Evolutionary conservation across 1,284 basidiomycete genomes (phyloP), one percentile per base, ranked within the genome.

Genomic region (Papiliotrema flavescens): DNA sequence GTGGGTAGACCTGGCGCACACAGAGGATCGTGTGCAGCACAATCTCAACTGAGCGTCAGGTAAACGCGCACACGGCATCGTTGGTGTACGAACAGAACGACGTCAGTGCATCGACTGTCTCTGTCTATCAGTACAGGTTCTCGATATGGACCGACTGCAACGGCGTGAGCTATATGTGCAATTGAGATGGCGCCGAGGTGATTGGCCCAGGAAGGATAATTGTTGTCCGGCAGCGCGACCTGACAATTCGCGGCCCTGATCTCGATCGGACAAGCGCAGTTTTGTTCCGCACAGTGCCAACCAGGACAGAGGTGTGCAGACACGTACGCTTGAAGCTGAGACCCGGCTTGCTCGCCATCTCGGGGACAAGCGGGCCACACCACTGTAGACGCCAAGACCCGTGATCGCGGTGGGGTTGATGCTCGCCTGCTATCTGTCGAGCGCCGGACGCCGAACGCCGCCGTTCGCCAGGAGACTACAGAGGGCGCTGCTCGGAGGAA

Each of bases 11-110:
- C 59, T 87, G 85, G 23, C 94, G 86, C 23, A 93, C 84, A 67
- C 90, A 95, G 1, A 98, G 81, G 56, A 98, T 89, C 1, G 87
- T 88, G 71, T 97, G 93, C 55, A 96, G 85, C 1, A 90, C 88
- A 23, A 94, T 88, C 73, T 98, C 94, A 64, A 98, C 91, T 94
- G 51, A 19, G 20, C n/a, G 15, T 22, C 39, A 36, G 17, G 13
- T n/a, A n/a, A 15, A 39, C n/a, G 5, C 23, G 8, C 5, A 6
- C 15, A 40, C 17, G 34, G 45, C 36, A 22, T 35, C 34, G 23
- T n/a, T 24, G 20, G 5, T n/a, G 1, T 39, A 58, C 69, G 26
- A 48, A 74, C 72, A 59, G 53, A 73, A 70, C 0, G 71, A 70
- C 7, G 70, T 62, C n/a, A 74, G 48, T 1, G 65, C 63, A 20